phyloP scores from a whole-genome alignment of 2,329 filamentous ascomycete species.

The Scedosporium dehoogii region DNA sequence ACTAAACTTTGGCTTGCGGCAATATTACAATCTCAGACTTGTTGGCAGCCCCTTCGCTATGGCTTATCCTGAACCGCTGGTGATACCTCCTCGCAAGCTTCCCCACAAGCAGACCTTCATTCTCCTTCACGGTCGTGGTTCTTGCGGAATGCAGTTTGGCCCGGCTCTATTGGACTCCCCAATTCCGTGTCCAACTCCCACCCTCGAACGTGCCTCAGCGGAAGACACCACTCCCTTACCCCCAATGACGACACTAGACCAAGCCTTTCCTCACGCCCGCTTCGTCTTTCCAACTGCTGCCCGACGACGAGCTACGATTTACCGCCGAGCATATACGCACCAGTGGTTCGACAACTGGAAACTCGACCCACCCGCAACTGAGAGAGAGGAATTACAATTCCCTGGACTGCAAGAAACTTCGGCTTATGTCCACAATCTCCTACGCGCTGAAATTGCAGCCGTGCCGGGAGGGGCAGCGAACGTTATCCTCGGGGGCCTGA shows the following conservation, averaged over 20 bases:
- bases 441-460: constrained; percentile 23
- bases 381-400: constrained; percentile 14
- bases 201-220: neutral
- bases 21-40: too few species aligned
- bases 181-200: neutral
- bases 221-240: neutral
- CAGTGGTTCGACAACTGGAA: constrained; percentile 26
- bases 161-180: constrained; percentile 16
- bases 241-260: constrained; percentile 16
- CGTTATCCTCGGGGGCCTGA: constrained; percentile 39
- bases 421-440: constrained; percentile 25
- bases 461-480: constrained; percentile 24
- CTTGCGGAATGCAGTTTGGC: constrained; percentile 15
- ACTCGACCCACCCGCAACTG: constrained; percentile 21
- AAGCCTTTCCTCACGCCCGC: constrained; percentile 29
- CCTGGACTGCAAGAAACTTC: constrained; percentile 27
- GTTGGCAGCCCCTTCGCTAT: neutral
- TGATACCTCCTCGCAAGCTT: neutral
- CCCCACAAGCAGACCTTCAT: constrained; percentile 10
- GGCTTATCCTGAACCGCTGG: constrained; percentile 2
- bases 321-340: constrained; percentile 20
- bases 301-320: constrained; percentile 20
- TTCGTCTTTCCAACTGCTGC: constrained; percentile 43
- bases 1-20: too few species aligned
- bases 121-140: constrained; percentile 14